Evolutionary conservation across 257 asterid genomes (phyloP), one percentile per base, ranked within the genome.

Genomic region (Forsythia suspensa): DNA sequence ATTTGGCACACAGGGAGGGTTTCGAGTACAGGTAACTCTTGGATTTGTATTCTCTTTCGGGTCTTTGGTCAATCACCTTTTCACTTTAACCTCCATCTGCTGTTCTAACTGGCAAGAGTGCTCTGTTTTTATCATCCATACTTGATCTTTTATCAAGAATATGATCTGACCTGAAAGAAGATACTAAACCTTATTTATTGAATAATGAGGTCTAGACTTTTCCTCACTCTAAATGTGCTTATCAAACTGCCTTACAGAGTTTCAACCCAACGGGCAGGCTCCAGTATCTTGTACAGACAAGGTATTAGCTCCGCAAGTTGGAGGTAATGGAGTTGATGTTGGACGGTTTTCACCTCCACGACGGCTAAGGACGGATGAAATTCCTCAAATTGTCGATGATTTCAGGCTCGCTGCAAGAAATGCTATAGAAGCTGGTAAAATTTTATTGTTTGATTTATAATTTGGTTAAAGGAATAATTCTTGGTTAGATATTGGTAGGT

Each of bases 321-420:
- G 80, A 38, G 74, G 88, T 4, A 80, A 86, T 21, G 90, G 88
- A n/a, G 24, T 84, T 21, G 88, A 87, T 48, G 85, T 72, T 44
- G 88, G 73, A 0, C 78, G 5, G 5, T 89, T 85, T 77, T 69
- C 97, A 24, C 90, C 94, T 74, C 97, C 97, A 38, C 89, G 90
- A 6, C 88, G 92, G 24, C 80, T 93, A 16, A 78, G 77, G 29
- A 85, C 91, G 0, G 86, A 91, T 20, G 98, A 93, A 84, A 88
- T 91, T 65, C 95, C 92, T 68, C 86, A 68, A 72, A 83, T 93
- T 48, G 88, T 90, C 69, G 69, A 89, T 57, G 90, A 93, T 84
- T 93, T 91, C 81, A 89, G 89, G 84, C 76, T 84, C 72, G 97
- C 97, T 72, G 97, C 96, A 13, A 87, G 91, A 57, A 93, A 93